Conservation (phyloP, 2,329 filamentous ascomycete species). For the Diaporthe sp. region DNA sequence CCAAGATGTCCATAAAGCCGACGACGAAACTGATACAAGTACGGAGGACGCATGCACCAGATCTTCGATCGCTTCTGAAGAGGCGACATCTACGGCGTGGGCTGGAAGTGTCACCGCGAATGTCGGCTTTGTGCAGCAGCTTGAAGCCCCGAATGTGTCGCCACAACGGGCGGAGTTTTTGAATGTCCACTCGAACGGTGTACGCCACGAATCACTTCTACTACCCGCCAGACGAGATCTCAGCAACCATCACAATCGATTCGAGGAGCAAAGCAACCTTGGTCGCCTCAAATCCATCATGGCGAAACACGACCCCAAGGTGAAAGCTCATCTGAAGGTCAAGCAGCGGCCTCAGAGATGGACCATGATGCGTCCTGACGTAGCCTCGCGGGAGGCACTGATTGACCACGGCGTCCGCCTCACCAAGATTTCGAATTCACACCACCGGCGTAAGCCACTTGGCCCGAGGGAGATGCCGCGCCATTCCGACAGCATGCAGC, state of each 20-base stretch:
- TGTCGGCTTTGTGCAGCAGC: not conserved
- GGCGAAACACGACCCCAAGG: not conserved
- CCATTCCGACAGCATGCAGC: not conserved
- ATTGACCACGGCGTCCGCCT: not conserved
- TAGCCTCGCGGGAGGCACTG: not conserved
- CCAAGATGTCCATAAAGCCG: not conserved
- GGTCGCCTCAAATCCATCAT: not conserved
- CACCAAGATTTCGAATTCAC: not conserved
- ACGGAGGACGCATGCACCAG: not conserved
- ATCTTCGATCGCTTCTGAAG: not conserved
- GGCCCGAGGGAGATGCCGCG: not conserved
- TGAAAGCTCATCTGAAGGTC: not conserved
- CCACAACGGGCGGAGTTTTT: constrained; percentile 5
- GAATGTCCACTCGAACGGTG: not conserved
- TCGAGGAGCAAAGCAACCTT: not conserved
- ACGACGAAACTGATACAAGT: too few relatives aligned
- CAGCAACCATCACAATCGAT: not conserved
- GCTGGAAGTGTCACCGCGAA: not conserved
- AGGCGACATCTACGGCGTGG: not conserved
- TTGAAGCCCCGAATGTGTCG: not conserved
- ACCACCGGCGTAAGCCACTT: not conserved
- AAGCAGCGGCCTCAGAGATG: not conserved
- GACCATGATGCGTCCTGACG: not conserved
- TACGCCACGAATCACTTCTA: not conserved
- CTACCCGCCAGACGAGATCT: not conserved